These are phyloP conservation scores for Brassica napus DNA, from an alignment of 345 rosid species.

Conservation along the genomic window DNA sequence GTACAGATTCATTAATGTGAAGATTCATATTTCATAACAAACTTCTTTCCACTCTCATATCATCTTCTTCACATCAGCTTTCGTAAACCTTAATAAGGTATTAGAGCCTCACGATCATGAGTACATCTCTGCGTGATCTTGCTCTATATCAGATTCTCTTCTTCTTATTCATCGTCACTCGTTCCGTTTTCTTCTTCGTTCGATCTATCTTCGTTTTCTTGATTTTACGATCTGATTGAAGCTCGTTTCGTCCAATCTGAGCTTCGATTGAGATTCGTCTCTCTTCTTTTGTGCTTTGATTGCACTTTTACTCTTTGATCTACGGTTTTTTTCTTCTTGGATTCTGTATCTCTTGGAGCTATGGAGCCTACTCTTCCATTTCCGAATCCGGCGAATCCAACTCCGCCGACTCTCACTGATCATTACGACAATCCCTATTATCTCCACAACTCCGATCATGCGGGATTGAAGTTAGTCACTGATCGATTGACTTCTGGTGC, in stretches of 20 bases:
- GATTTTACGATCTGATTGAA: not conserved
- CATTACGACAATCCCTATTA: not conserved
- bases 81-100: not conserved
- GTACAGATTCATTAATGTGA: too few relatives aligned
- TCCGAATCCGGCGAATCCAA: not conserved
- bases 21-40: too few relatives aligned
- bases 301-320: too few relatives aligned
- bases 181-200: not conserved
- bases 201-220: not conserved
- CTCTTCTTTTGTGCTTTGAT: too few relatives aligned
- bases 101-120: not conserved
- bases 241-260: too few relatives aligned
- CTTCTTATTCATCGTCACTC: not conserved
- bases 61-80: too few relatives aligned
- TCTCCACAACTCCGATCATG: not conserved
- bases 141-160: not conserved
- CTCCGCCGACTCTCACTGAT: not conserved
- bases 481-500: not conserved
- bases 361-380: too few relatives aligned
- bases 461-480: not conserved
- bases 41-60: too few relatives aligned
- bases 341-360: too few relatives aligned
- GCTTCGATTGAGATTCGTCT: too few relatives aligned
- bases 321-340: too few relatives aligned
- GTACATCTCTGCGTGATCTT: not conserved